Evolutionary conservation across 164 flowering plant species (phyloP).

Genomic region (Magnolia changhungtana): DNA sequence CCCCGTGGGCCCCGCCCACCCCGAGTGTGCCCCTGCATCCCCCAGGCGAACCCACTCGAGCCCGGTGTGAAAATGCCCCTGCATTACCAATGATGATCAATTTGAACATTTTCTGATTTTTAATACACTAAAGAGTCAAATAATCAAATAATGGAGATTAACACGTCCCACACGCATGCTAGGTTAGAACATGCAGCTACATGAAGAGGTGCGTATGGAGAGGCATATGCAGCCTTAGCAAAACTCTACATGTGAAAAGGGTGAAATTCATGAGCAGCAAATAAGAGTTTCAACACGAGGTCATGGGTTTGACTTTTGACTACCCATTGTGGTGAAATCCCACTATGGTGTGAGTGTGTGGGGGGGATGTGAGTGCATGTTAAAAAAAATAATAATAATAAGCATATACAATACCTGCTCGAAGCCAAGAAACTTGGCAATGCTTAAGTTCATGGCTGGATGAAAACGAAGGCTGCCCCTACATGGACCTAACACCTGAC

Average conservation of each 20-base stretch:
- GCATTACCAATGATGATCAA: too few species aligned
- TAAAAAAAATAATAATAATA: too few species aligned
- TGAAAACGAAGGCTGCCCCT: conserved; percentile 95
- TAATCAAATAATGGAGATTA: neutral
- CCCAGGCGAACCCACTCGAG: too few species aligned
- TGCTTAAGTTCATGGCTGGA: conserved; percentile 85
- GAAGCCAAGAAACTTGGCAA: conserved; percentile 88
- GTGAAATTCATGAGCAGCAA: neutral
- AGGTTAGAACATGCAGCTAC: neutral
- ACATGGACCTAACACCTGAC: conserved; percentile 91
- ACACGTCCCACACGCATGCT: neutral
- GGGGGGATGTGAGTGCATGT: too few species aligned
- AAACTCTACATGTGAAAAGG: neutral
- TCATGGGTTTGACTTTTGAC: too few species aligned
- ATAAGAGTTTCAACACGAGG: too few species aligned
- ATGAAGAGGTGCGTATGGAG: neutral
- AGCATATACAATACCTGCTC: conserved; percentile 59
- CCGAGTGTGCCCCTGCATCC: too few species aligned
- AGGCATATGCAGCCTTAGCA: neutral
- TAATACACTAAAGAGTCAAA: neutral
- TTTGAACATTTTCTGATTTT: too few species aligned
- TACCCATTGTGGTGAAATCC: too few species aligned
- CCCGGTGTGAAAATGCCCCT: too few species aligned
- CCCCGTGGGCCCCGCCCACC: too few species aligned
- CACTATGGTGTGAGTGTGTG: too few species aligned